These are phyloP conservation scores for Annulohypoxylon bovei DNA, from an alignment of 495 filamentous ascomycete species.

Conservation along the genomic window DNA sequence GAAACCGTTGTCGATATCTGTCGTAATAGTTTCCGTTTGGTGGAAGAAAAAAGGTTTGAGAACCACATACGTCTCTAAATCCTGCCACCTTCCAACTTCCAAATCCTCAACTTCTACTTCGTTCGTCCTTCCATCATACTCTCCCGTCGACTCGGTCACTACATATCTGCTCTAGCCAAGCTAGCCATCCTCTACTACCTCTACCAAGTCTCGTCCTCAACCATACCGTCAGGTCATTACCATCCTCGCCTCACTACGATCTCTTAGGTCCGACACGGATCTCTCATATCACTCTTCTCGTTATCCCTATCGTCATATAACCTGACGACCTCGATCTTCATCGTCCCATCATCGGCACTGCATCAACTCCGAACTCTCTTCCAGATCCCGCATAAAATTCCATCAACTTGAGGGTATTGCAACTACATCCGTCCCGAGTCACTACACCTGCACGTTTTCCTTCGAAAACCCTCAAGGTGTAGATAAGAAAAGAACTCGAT, in stretches of 20 bases:
- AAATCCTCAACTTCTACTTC: constrained; percentile 27
- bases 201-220: constrained; percentile 32
- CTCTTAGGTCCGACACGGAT: constrained; percentile 19
- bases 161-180: constrained; percentile 27
- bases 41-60: constrained; percentile 48
- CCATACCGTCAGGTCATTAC: constrained; percentile 35
- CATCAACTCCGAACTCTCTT: constrained; percentile 45
- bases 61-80: constrained; percentile 43
- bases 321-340: constrained; percentile 28
- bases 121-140: constrained; percentile 27
- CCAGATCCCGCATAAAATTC: constrained; percentile 43
- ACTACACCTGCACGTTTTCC: constrained; percentile 90
- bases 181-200: constrained; percentile 28
- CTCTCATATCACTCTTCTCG: constrained; percentile 41
- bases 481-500: constrained; percentile 66
- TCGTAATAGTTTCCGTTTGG: constrained; percentile 35
- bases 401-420: constrained; percentile 37
- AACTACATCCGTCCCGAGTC: constrained; percentile 46
- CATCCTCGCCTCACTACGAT: constrained; percentile 27
- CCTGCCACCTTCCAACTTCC: constrained; percentile 38
- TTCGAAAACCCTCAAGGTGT: constrained; percentile 83
- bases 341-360: constrained; percentile 44
- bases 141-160: constrained; percentile 34
- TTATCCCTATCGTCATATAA: constrained; percentile 34
- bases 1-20: constrained; percentile 33